Conservation (phyloP, 2,329 filamentous ascomycete genomes). For the Trichophyton simii region DNA sequence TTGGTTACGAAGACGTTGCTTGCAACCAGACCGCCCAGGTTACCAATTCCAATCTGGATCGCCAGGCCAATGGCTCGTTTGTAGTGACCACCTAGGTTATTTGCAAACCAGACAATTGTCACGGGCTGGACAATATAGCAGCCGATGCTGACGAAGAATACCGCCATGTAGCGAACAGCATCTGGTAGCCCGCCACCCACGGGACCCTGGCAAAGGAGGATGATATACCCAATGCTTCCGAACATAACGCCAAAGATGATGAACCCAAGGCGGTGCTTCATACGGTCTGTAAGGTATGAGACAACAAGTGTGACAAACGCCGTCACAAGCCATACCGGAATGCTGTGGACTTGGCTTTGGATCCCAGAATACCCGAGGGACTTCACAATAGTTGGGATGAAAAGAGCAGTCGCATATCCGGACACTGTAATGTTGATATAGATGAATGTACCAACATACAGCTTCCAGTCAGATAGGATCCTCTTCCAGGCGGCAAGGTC, state of each 20-base stretch:
- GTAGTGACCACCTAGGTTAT: slow-evolving; percentile 40
- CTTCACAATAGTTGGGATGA: slow-evolving; percentile 7
- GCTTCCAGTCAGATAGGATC: slow-evolving; percentile 24
- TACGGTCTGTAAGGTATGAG: slow-evolving; percentile 23
- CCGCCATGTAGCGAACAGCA: slow-evolving; percentile 26
- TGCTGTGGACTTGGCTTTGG: slow-evolving; percentile 29
- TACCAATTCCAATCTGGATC: slow-evolving; percentile 45
- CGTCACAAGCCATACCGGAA: slow-evolving; percentile 18
- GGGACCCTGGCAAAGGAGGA: slow-evolving; percentile 20
- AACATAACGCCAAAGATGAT: slow-evolving; percentile 22
- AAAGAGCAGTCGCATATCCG: slow-evolving; percentile 18
- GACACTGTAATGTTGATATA: slow-evolving; percentile 36
- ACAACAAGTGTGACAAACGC: slow-evolving; percentile 17
- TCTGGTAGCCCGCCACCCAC: slow-evolving; percentile 13
- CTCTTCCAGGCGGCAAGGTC: slow-evolving; percentile 18
- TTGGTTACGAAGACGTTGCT: slow-evolving; percentile 8
- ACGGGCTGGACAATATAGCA: slow-evolving; percentile 26
- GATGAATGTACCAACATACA: slow-evolving; percentile 22
- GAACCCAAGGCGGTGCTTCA: slow-evolving; percentile 22
- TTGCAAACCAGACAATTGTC: slow-evolving; percentile 40
- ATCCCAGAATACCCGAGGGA: slow-evolving; percentile 24
- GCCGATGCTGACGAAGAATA: slow-evolving; percentile 25
- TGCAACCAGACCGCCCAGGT: slow-evolving; percentile 18
- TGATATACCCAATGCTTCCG: slow-evolving; percentile 25
- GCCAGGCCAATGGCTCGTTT: slow-evolving; percentile 45